Base-by-base conservation (phyloP, 2,329 filamentous ascomycete species). In the Alternaria infectoria region DNA sequence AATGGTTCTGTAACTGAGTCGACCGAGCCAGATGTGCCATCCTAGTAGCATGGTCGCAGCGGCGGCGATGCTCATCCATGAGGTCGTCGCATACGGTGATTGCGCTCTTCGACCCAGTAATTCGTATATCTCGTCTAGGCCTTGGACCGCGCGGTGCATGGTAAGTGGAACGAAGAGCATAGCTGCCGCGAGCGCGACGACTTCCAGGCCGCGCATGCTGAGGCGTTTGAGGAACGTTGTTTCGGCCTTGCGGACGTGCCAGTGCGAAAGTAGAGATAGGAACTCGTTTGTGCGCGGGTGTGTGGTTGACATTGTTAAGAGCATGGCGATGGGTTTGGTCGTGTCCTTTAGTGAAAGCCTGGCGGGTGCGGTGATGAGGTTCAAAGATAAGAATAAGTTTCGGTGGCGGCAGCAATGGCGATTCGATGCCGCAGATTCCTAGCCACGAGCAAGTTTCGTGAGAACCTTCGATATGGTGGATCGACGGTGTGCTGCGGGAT, bases 11-110 rank as follows among this genome's bases (percentile, higher is more conserved):
- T 68, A 70, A 17, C 64, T 63, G 32, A 70, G 15, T 11, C 66
- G 40, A 15, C 59, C 64, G 15, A 73, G 19, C 28, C 59, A 64
- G 12, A 60, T 40, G 45, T 71, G 68, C 71, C 72, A 74, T 6
- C 21, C 66, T 3, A 62, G 26, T 17, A 73, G 32, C 21, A 69
- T 13, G 10, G 57, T 25, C 4, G 28, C 21, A 3, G 66, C 67
- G 5, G 68, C 13, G 1, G 44, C 13, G 2, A 70, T 17, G 4
- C 54, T 61, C 12, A 40, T 4, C 61, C 56, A 64, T 2, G 58
- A 21, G 0, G 49, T 12, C 2, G 25, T 36, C 19, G 28, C 44
- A 10, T 69, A 70, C 3, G 65, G 63, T 15, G 70, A 72, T 19
- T 54, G 66, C 7, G 70, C 67, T 30, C 62, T 46, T 6, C 72